Evolutionary conservation across 148 eudicot species (phyloP).

Genomic region (Simmondsia chinensis): DNA sequence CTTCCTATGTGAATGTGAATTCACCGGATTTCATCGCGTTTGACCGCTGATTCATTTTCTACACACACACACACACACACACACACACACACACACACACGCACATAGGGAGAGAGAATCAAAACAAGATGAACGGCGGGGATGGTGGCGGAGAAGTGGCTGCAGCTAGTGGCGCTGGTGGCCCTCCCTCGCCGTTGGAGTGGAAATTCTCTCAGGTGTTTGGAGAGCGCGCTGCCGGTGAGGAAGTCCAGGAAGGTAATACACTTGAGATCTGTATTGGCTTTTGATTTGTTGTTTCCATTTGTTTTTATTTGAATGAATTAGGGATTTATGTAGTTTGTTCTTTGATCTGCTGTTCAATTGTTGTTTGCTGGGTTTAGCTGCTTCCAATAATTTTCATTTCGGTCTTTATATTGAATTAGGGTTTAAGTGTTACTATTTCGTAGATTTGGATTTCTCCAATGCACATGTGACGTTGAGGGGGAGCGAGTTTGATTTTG

Average conservation of each 20-base stretch:
- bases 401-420: no score
- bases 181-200: conserved; percentile 57
- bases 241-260: conserved; percentile 95
- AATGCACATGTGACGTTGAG: no score
- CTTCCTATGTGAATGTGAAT: conserved; percentile 14
- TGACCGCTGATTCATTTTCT: conserved; percentile 9
- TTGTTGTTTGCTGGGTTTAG: no score
- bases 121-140: conserved; percentile 41
- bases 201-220: conserved; percentile 96
- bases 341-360: conserved; percentile 9
- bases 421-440: no score
- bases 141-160: conserved; percentile 34
- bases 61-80: background rate
- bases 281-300: background rate
- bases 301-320: background rate
- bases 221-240: conserved; percentile 84
- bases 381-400: no score
- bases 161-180: conserved; percentile 27
- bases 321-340: conserved; percentile 16
- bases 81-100: background rate
- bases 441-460: no score
- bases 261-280: background rate
- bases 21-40: conserved; percentile 8
- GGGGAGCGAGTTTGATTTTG: no score
- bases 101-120: conserved; percentile 10